phyloP scores from a whole-genome alignment of 495 filamentous ascomycete genomes.

The Penicillium maclennaniae region DNA sequence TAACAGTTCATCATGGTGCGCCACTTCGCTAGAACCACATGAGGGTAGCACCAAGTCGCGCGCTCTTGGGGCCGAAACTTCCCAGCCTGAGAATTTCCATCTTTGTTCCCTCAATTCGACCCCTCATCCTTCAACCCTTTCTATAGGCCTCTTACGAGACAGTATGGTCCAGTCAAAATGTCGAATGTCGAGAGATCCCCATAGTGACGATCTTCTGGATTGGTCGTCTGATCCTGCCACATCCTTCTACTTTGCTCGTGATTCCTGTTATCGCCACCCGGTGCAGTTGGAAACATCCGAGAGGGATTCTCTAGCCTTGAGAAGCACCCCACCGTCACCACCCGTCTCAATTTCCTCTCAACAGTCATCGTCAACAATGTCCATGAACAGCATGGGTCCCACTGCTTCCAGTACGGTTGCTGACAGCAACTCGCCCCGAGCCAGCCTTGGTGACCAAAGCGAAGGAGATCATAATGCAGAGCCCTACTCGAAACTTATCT shows the following conservation, averaged over 20 bases:
- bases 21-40: slow-evolving; percentile 1
- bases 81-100: slow-evolving; percentile 5
- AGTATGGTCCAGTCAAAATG: background rate
- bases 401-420: background rate
- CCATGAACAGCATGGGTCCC: slow-evolving; percentile 9
- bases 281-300: background rate
- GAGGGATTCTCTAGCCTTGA: background rate
- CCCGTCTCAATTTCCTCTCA: slow-evolving; percentile 22
- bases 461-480: slow-evolving; percentile 41
- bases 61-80: slow-evolving; percentile 4
- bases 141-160: background rate
- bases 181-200: background rate
- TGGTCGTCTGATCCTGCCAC: background rate
- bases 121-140: background rate
- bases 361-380: slow-evolving; percentile 10
- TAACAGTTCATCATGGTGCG: slow-evolving; percentile 7
- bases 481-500: slow-evolving; percentile 85
- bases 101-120: slow-evolving; percentile 3
- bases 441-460: slow-evolving; percentile 16
- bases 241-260: slow-evolving; percentile 1
- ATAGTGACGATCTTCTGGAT: background rate
- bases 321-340: slow-evolving; percentile 19
- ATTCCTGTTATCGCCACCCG: background rate
- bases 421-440: slow-evolving; percentile 15
- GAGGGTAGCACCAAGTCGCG: slow-evolving; percentile 11